phyloP scores from a whole-genome alignment of 208 protist species.

The Plasmodiophora brassicae region DNA sequence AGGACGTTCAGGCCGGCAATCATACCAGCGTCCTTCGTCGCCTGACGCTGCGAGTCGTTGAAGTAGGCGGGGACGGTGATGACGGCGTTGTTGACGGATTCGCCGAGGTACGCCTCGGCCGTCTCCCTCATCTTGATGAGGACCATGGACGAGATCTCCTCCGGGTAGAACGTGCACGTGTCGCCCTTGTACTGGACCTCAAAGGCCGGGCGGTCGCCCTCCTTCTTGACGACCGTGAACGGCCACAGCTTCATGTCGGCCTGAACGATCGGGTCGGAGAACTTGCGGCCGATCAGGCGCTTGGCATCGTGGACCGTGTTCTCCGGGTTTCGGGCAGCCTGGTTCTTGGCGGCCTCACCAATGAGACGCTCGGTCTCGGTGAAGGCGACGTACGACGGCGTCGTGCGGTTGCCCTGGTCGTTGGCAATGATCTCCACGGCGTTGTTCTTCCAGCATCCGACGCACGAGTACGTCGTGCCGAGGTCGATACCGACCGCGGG shows the following conservation, averaged over 20 bases:
- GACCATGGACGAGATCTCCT: slow-evolving; percentile 86
- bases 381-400: slow-evolving; percentile 65
- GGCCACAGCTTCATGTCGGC: slow-evolving; percentile 76
- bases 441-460: slow-evolving; percentile 65
- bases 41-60: slow-evolving; percentile 84
- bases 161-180: slow-evolving; percentile 74
- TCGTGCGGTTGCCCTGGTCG: slow-evolving; percentile 63
- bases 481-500: slow-evolving; percentile 62
- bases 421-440: slow-evolving; percentile 77
- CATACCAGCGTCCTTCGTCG: slow-evolving; percentile 81
- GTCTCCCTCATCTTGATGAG: slow-evolving; percentile 86
- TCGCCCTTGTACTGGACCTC: slow-evolving; percentile 70
- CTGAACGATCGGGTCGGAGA: slow-evolving; percentile 64
- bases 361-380: slow-evolving; percentile 62
- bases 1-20: slow-evolving; percentile 88
- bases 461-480: slow-evolving; percentile 68
- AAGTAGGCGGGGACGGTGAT: slow-evolving; percentile 95
- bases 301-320: slow-evolving; percentile 89
- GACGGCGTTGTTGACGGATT: slow-evolving; percentile 82
- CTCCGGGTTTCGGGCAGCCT: slow-evolving; percentile 75
- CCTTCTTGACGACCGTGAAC: slow-evolving; percentile 74
- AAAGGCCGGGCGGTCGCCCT: slow-evolving; percentile 67
- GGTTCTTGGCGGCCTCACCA: slow-evolving; percentile 71
- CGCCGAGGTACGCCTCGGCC: slow-evolving; percentile 86
- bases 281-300: slow-evolving; percentile 76